Evolutionary conservation across 352 stramenopile species (phyloP), one percentile per base, ranked within the genome.

Genomic region (Phytophthora foliorum): DNA sequence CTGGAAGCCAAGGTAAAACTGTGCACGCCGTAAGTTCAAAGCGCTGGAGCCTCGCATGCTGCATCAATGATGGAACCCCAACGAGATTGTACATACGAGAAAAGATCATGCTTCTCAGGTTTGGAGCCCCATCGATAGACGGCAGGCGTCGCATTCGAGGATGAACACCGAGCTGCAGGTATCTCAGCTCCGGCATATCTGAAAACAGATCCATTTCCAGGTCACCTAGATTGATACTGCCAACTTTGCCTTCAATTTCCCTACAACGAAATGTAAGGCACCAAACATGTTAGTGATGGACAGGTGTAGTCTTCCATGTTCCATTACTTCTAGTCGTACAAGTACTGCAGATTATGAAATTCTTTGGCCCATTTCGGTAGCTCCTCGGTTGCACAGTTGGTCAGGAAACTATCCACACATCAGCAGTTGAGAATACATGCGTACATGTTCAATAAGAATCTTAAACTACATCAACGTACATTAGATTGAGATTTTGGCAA

Each of bases 151-250:
- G 16, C 19, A 86, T 52, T 4, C 53, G 21, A 8, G 19, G 29
- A 24, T 82, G 75, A 6, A 67, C 11, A 5, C 70, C 68, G 1
- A 88, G 46, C 19, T 82, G 67, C 2, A 86, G 54, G n/a, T 74
- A 74, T 9, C 45, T 66, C 2, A 88, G 61, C 6, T 53, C 63
- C 0, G 57, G 24, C 60, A 81, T 74, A 25, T 54, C 14, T 0
- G 16, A 29, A 48, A 86, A 84, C 4, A 84, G 49, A 31, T 72
- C 46, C 1, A 34, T 21, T 0, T 62, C 66, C 17, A 88, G 41
- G 10, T 58, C 53, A 2, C 22, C 17, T 14, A 84, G 38, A 14
- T 78, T 77, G 25, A 25, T 17, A 31, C 34, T 49, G 0, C 52
- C 55, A 17, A 59, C 27, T 22, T 57, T 72, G 9, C 76, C 73